Conservation (phyloP, 2,329 filamentous ascomycete species). For the Delphinella strobiligena region DNA sequence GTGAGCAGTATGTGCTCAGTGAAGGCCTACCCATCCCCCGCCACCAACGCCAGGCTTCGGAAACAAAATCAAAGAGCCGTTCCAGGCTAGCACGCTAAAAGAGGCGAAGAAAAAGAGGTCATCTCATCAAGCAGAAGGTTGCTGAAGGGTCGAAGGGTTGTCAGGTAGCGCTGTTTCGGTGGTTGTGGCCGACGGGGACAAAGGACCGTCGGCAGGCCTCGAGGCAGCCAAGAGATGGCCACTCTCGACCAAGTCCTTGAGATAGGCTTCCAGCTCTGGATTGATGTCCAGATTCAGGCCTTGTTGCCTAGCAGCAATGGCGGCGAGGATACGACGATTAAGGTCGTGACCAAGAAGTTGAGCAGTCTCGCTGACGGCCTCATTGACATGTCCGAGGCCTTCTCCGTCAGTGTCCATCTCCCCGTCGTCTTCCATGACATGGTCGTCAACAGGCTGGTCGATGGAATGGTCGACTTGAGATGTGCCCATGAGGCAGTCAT, state of each 20-base stretch:
- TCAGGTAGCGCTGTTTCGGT: not conserved
- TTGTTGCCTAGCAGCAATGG: constrained; percentile 18
- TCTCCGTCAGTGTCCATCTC: constrained; percentile 12
- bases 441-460: constrained; percentile 8
- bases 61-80: no score
- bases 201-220: constrained; percentile 5
- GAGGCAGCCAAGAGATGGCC: constrained; percentile 11
- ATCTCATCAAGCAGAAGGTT: not conserved
- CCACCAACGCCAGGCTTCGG: not conserved
- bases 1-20: not conserved
- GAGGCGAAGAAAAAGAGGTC: not conserved
- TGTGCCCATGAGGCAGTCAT: not conserved
- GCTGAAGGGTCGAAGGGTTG: not conserved
- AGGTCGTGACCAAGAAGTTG: constrained; percentile 4
- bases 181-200: not conserved
- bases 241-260: constrained; percentile 23
- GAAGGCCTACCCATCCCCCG: not conserved
- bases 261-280: constrained; percentile 22
- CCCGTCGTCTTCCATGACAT: constrained; percentile 12
- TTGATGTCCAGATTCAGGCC: constrained; percentile 17
- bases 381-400: constrained; percentile 4
- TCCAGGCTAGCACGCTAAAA: not conserved
- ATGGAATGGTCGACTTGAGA: not conserved
- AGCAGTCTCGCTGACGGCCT: constrained; percentile 4
- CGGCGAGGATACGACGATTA: constrained; percentile 6